Evolutionary conservation across 257 asterid genomes (phyloP).

Genomic region (Cinchona pubescens): DNA sequence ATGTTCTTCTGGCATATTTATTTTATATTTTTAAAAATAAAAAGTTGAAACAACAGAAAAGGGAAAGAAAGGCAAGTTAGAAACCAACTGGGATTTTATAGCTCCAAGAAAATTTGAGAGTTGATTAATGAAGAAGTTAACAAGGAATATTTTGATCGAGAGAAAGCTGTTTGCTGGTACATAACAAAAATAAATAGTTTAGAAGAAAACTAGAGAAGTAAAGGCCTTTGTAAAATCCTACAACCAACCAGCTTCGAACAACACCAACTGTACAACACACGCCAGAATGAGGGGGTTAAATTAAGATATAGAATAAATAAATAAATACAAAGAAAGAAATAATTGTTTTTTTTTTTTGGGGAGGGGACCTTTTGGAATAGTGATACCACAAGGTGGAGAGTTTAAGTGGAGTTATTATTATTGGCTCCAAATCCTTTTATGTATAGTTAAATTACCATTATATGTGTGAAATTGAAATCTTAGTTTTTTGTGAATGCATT

Average conservation of each 20-base stretch:
- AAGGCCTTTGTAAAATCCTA: neutral
- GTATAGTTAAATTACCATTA: neutral
- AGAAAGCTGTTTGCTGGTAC: neutral
- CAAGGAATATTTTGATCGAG: neutral
- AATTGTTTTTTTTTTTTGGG: too few species aligned
- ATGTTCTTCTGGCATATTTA: conserved; percentile 42
- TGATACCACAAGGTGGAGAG: too few species aligned
- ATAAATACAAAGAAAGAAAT: too few species aligned
- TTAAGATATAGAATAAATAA: neutral
- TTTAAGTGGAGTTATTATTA: too few species aligned
- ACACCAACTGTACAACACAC: neutral
- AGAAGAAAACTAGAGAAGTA: neutral
- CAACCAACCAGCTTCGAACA: conserved; percentile 13
- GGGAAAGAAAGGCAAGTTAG: neutral
- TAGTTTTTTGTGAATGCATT: neutral
- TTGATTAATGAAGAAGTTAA: neutral
- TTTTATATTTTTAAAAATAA: conserved; percentile 7
- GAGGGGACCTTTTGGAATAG: too few species aligned
- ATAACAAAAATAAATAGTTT: neutral
- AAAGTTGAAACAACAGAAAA: neutral
- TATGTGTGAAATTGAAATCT: too few species aligned
- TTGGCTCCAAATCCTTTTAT: too few species aligned
- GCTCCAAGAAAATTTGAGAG: neutral
- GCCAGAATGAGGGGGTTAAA: neutral
- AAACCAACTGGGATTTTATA: neutral